A percentile compares a stretch with the other conserved stretches of the same genome.
phyloP scores from a whole-genome alignment of 345 rosid genomes.

The Syzygium jambos region DNA sequence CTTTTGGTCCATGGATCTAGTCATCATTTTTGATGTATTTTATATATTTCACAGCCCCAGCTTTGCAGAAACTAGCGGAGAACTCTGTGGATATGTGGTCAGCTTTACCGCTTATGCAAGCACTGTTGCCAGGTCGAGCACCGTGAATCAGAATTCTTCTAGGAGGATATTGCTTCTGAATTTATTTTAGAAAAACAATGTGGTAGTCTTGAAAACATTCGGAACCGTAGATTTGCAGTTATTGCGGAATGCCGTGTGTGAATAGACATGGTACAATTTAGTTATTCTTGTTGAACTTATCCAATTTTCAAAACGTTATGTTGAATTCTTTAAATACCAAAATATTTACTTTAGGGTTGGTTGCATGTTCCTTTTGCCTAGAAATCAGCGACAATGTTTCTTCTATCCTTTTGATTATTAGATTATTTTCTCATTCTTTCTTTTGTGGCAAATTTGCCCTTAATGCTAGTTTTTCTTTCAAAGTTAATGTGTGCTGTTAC shows the following conservation, averaged over 20 bases:
- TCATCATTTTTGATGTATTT: not conserved
- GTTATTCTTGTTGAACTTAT: not conserved
- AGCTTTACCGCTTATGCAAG: conserved; percentile 74
- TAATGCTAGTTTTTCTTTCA: not conserved
- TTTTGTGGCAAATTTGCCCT: not conserved
- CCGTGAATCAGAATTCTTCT: not conserved
- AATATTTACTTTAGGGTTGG: not conserved
- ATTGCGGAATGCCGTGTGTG: not conserved
- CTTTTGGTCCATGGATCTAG: conserved; percentile 3
- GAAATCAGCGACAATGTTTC: not conserved
- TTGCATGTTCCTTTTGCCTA: not conserved
- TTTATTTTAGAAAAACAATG: not conserved
- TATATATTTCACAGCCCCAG: conserved; percentile 36
- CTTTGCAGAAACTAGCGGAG: conserved; percentile 57
- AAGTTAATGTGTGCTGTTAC: not conserved
- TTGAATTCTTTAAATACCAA: not conserved
- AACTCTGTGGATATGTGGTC: conserved; percentile 54
- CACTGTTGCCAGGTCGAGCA: conserved; percentile 54
- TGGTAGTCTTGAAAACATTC: not conserved
- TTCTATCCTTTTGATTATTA: not conserved
- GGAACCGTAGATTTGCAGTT: not conserved
- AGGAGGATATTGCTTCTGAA: not conserved
- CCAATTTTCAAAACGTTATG: not conserved
- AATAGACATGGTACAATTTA: not conserved
- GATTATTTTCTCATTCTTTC: not conserved